Base-by-base conservation (phyloP, 768 basidiomycete species). In the Suillus sp. region DNA sequence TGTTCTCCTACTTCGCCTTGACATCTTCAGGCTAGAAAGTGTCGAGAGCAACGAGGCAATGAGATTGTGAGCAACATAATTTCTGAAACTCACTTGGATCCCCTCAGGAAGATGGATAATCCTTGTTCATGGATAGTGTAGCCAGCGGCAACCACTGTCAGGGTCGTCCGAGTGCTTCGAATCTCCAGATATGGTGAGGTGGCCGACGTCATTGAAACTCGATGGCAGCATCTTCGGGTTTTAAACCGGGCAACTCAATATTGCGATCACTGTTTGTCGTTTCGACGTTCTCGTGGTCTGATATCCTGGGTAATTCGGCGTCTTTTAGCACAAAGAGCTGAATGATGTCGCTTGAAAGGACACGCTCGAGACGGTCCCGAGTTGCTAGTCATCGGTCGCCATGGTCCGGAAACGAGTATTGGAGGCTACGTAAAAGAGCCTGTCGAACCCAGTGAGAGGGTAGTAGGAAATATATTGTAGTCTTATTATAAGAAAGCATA, bases 221-320 rank as follows among this genome's bases (percentile, higher is more conserved):
- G 65, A 88, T 81, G 55, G 74, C 71, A 47, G 86, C 75, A 64
- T 86, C 73, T 56, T 87, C 82, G 35, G 82, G 81, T 62, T 75
- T 75, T 42, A 86, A 38, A 20, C 85, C 85, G 0, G 86, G 85
- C 11, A 87, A 74, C 66, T 88, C 85, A 67, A 85, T 11, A 77
- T 72, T 45, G 85, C 84, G 1, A 82, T 84, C 43, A 86, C 81
- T 32, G 75, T 69, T 68, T 2, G 83, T 84, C n/a, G 71, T 72
- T 27, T 81, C 77, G 1, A 66, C 48, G 64, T 86, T 75, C 68
- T 86, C 84, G 68, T 83, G 82, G 65, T 85, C 83, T 79, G 32
- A 34, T 8, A 86, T 81, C 67, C 85, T 86, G 65, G 1, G 43
- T n/a, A 40, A 35, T 30, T 56, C 34, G 50, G 54, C 59, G 1